phyloP scores from a whole-genome alignment of 2,329 filamentous ascomycete genomes.

The Aspergillus sp. region DNA sequence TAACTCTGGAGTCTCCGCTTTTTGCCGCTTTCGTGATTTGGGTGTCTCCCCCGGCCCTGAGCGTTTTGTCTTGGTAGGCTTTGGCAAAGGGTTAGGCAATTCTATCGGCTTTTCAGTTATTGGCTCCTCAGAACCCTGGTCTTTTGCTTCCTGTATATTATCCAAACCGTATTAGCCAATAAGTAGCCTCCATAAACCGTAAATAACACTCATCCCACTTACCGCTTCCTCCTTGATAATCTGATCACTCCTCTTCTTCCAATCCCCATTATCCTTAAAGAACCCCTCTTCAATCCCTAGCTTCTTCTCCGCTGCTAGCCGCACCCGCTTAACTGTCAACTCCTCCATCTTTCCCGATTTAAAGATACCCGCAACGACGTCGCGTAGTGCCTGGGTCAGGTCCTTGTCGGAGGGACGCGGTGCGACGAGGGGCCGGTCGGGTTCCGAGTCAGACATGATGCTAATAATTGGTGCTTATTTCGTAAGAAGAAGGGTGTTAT shows the following conservation, averaged over 20 bases:
- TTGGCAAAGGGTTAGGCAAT: slow-evolving; percentile 10
- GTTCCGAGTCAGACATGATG: slow-evolving; percentile 25
- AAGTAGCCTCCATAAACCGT: neutral
- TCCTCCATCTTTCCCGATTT: slow-evolving; percentile 39
- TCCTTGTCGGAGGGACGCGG: slow-evolving; percentile 22
- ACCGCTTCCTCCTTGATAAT: slow-evolving; percentile 49
- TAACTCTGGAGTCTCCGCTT: slow-evolving; percentile 21
- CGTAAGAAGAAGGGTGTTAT: neutral
- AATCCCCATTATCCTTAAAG: slow-evolving; percentile 45
- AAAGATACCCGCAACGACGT: slow-evolving; percentile 30
- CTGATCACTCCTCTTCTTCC: slow-evolving; percentile 48
- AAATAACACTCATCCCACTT: slow-evolving; percentile 11
- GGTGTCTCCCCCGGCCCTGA: slow-evolving; percentile 9
- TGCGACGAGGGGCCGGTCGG: slow-evolving; percentile 13
- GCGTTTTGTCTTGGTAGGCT: slow-evolving; percentile 4
- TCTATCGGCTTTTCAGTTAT: slow-evolving; percentile 4
- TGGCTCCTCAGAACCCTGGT: slow-evolving; percentile 13
- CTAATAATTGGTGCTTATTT: neutral
- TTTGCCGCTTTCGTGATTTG: slow-evolving; percentile 28
- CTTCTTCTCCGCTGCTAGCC: slow-evolving; percentile 44
- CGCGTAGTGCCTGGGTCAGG: slow-evolving; percentile 33
- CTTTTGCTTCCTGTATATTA: slow-evolving; percentile 24
- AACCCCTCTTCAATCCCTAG: slow-evolving; percentile 47
- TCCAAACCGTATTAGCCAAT: neutral
- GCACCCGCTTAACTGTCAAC: slow-evolving; percentile 51